A percentile compares a stretch with the other conserved stretches of the same genome.
Evolutionary conservation across 768 basidiomycete genomes (phyloP).

Genomic region (Galerina sulciceps): DNA sequence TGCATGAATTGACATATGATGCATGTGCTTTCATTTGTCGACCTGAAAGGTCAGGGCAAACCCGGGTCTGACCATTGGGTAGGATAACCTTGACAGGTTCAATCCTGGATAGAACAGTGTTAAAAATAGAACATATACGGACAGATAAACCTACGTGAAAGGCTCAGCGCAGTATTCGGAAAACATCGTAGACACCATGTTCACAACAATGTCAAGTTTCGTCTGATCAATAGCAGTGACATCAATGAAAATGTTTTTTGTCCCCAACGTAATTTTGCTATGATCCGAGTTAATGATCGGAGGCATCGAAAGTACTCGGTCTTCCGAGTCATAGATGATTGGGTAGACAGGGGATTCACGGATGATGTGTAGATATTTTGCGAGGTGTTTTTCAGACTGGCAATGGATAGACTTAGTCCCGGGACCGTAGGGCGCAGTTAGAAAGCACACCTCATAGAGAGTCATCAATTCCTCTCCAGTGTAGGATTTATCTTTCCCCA

Average conservation of each 20-base stretch:
- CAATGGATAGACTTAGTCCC: background rate
- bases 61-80: conserved; percentile 73
- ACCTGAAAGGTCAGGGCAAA: conserved; percentile 83
- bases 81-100: conserved; percentile 89
- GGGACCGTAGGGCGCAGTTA: background rate
- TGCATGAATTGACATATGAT: conserved; percentile 96
- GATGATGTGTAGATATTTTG: conserved; percentile 89
- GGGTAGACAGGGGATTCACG: conserved; percentile 96
- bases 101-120: conserved; percentile 54
- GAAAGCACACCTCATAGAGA: conserved; percentile 77
- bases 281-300: conserved; percentile 98
- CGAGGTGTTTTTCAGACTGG: conserved; percentile 91
- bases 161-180: conserved; percentile 93
- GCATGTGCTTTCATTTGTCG: conserved; percentile 74
- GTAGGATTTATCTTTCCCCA: conserved; percentile 79
- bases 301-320: conserved; percentile 93
- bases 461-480: conserved; percentile 93
- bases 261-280: conserved; percentile 95
- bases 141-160: conserved; percentile 71
- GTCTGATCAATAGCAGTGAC: conserved; percentile 96
- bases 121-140: background rate
- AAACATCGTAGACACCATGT: conserved; percentile 97
- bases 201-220: conserved; percentile 94
- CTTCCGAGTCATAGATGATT: conserved; percentile 91
- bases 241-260: conserved; percentile 94